Evolutionary conservation across 2,329 filamentous ascomycete species (phyloP).

Genomic region (Pseudomassariella vexata): DNA sequence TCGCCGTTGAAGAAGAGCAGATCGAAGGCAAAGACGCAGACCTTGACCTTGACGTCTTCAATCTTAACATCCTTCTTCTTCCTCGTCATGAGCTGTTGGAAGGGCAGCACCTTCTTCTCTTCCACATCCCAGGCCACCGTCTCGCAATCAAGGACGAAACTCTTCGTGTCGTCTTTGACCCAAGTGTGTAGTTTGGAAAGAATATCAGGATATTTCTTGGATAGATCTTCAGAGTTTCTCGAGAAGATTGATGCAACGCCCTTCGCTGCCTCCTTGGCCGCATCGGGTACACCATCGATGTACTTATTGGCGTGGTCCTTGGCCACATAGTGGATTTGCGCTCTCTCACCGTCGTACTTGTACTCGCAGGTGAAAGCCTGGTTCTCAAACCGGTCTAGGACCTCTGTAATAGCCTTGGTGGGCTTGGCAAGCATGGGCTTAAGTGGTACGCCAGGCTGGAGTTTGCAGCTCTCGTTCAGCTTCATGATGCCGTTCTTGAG

Average conservation of each 20-base stretch:
- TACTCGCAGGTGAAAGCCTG: slow-evolving; percentile 98
- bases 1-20: slow-evolving; percentile 89
- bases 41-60: slow-evolving; percentile 92
- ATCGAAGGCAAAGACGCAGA: slow-evolving; percentile 96
- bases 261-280: slow-evolving; percentile 59
- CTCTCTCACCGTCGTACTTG: slow-evolving; percentile 96
- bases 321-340: slow-evolving; percentile 96
- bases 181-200: slow-evolving; percentile 80
- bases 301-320: slow-evolving; percentile 70
- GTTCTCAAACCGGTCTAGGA: slow-evolving; percentile 90
- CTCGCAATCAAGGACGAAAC: slow-evolving; percentile 97
- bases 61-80: slow-evolving; percentile 96
- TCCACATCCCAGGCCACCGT: slow-evolving; percentile 94
- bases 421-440: slow-evolving; percentile 99
- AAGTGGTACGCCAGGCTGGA: slow-evolving; percentile 87
- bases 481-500: slow-evolving; percentile 80
- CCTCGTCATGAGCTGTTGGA: slow-evolving; percentile 96
- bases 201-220: slow-evolving; percentile 96
- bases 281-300: slow-evolving; percentile 52
- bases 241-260: slow-evolving; percentile 94
- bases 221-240: slow-evolving; percentile 92
- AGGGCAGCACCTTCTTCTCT: slow-evolving; percentile 93
- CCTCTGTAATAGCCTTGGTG: slow-evolving; percentile 96
- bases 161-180: slow-evolving; percentile 85
- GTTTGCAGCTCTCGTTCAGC: slow-evolving; percentile 77